A percentile compares a stretch with the other conserved stretches of the same genome.
phyloP scores from a whole-genome alignment of 768 basidiomycete species.

The Rhizopogon vesiculosus region DNA sequence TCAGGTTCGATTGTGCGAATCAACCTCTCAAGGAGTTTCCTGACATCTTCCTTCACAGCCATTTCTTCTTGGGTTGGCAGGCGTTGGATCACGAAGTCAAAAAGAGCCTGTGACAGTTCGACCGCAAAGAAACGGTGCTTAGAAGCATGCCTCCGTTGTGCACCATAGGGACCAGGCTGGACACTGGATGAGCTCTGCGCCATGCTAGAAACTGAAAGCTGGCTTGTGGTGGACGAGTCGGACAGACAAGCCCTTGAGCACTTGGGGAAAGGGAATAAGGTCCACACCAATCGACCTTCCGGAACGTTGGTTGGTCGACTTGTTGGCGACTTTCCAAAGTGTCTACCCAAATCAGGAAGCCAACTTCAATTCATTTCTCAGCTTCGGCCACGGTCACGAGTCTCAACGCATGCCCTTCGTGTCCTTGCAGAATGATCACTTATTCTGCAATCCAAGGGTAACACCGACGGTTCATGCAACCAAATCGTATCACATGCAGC shows the following conservation, averaged over 20 bases:
- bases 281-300: conserved; percentile 25
- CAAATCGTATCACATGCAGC: no score
- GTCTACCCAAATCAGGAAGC: conserved; percentile 24
- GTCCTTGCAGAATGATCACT: no score
- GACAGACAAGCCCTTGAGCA: conserved; percentile 5
- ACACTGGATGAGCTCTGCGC: conserved; percentile 23
- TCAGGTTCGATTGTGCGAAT: conserved; percentile 93
- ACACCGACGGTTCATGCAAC: no score
- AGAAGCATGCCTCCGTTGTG: conserved; percentile 33
- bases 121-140: conserved; percentile 61
- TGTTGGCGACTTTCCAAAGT: conserved; percentile 14
- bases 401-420: no score
- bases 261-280: conserved; percentile 12
- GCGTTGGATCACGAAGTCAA: conserved; percentile 91
- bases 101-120: conserved; percentile 86
- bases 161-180: conserved; percentile 22
- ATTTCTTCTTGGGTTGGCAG: conserved; percentile 88
- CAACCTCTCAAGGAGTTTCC: conserved; percentile 91
- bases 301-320: conserved; percentile 13
- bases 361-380: background rate
- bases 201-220: conserved; percentile 14
- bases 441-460: no score
- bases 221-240: conserved; percentile 4
- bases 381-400: no score
- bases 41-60: conserved; percentile 92